phyloP scores from a whole-genome alignment of 2,329 filamentous ascomycete species.

The Xylariaceae sp. region DNA sequence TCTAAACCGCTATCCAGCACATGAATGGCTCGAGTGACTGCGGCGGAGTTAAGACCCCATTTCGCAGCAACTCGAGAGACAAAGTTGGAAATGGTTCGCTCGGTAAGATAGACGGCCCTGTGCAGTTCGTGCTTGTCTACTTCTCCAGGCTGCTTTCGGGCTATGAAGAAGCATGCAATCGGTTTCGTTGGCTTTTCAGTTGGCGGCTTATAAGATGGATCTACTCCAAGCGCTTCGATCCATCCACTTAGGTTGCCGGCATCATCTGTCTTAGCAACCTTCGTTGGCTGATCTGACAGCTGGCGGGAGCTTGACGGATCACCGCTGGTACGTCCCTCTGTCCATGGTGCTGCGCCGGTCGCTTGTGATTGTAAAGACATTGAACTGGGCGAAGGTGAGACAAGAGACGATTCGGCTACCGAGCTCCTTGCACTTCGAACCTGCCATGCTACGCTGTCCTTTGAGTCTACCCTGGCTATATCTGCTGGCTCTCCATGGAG shows the following conservation, averaged over 20 bases:
- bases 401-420: conserved; percentile 64
- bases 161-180: conserved; percentile 88
- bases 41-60: conserved; percentile 76
- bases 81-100: conserved; percentile 77
- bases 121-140: conserved; percentile 68
- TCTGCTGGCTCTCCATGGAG: conserved; percentile 72
- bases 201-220: conserved; percentile 81
- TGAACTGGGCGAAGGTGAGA: conserved; percentile 71
- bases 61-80: conserved; percentile 76
- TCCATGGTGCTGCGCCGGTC: conserved; percentile 59
- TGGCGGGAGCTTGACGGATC: conserved; percentile 52
- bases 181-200: conserved; percentile 71
- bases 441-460: conserved; percentile 58
- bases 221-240: conserved; percentile 93
- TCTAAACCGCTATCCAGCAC: conserved; percentile 77
- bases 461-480: conserved; percentile 58
- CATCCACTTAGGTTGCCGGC: conserved; percentile 74
- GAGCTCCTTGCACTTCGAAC: conserved; percentile 61
- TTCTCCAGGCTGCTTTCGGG: conserved; percentile 58
- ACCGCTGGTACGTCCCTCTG: conserved; percentile 60
- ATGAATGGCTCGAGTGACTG: conserved; percentile 73
- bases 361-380: conserved; percentile 65
- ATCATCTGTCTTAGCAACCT: conserved; percentile 61
- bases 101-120: conserved; percentile 82
- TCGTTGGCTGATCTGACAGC: conserved; percentile 59